Evolutionary conservation across 768 basidiomycete genomes (phyloP), one percentile per base, ranked within the genome.

Genomic region (Hirschioporus abietinus): DNA sequence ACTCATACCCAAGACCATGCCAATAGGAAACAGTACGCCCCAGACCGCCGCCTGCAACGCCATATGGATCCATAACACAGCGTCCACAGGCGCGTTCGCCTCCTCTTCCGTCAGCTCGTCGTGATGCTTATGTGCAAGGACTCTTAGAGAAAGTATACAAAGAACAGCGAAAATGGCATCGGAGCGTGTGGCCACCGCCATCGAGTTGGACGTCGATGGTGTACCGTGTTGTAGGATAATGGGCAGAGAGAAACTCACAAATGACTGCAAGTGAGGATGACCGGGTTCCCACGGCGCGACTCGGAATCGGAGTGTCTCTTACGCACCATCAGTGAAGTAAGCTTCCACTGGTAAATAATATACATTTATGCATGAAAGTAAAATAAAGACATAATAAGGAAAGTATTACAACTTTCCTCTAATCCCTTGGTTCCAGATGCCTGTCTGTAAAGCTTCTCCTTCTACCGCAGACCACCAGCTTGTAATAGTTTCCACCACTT

Each of bases 21-120:
- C 95, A 7, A 88, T 81, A 0, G 95, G 95, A 72, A 96, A 97
- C 35, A 95, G 73, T 1, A 96, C 71, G 3, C 93, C 93, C 95
- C 95, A 96, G 5, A 92, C 87, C 8, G 83, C 71, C 1, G 83
- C 85, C 71, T 97, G 95, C 15, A 96, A 75, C 35, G 82, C 80
- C 64, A 95, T 94, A 74, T 96, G 95, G 24, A 93, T 84, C 86
- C 88, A 92, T 27, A 96, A 83, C 34, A 91, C 85, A 15, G 85
- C 74, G 76, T 97, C 95, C 9, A 93, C 82, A 0, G 92, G 88
- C 5, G 84, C 86, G 63, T 80, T 82, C 9, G 81, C 72, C 68
- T 87, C 81, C 71, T 89, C 91, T 64, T 91, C 89, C 0, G 85
- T 77, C 30, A 89, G 76, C 35, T 83, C 79, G 65, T 88, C 86